phyloP scores from a whole-genome alignment of 31 red algal species.

The Bonnemaisonia californica region DNA sequence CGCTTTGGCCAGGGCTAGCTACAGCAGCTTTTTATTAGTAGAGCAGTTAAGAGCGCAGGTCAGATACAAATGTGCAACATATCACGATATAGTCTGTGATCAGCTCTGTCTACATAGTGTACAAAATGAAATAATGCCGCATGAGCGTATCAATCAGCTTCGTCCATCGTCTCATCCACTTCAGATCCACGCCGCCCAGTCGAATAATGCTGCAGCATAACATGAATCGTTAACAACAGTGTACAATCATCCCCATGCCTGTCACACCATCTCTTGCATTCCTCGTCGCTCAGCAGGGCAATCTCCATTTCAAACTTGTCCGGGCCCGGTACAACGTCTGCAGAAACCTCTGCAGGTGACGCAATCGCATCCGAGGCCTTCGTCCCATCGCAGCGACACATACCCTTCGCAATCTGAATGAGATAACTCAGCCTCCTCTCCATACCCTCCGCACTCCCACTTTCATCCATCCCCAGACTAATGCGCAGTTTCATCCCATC shows the following conservation, averaged over 20 bases:
- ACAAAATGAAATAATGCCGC: too few relatives aligned
- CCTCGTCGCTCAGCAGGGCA: background rate
- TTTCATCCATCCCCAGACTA: background rate
- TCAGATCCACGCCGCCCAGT: too few relatives aligned
- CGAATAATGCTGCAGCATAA: background rate
- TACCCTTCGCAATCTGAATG: background rate
- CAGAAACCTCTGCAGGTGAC: background rate
- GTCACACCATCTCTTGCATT: background rate
- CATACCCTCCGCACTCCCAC: background rate
- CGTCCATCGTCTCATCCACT: too few relatives aligned
- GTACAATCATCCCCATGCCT: background rate
- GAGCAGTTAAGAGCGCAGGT: too few relatives aligned
- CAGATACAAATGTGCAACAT: too few relatives aligned
- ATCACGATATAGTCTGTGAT: too few relatives aligned
- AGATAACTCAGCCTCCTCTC: background rate
- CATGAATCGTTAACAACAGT: background rate
- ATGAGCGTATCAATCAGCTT: too few relatives aligned
- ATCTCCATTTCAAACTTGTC: background rate
- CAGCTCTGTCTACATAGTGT: too few relatives aligned
- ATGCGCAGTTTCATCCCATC: background rate
- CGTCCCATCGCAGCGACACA: background rate
- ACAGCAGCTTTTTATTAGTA: too few relatives aligned
- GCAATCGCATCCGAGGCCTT: background rate
- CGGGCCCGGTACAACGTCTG: background rate
- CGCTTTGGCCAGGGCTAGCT: background rate